Evolutionary conservation across 2,329 filamentous ascomycete genomes (phyloP).

Genomic region (Hymenoscyphus fraxineus): DNA sequence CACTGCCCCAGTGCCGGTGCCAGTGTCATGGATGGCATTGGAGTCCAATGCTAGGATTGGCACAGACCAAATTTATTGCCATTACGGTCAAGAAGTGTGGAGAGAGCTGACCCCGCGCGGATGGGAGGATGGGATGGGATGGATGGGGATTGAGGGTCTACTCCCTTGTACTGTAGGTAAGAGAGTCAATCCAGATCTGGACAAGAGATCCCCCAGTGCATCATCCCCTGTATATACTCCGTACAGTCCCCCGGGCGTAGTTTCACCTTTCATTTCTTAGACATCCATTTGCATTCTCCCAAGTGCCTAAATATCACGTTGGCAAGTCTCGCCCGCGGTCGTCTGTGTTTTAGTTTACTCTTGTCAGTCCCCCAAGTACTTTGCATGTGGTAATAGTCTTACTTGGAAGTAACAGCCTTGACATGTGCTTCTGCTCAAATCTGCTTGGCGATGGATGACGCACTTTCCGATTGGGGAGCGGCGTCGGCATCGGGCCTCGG

Average conservation of each 20-base stretch:
- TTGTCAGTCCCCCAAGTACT: too few relatives aligned
- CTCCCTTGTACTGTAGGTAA: conserved; percentile 6
- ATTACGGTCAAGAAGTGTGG: conserved; percentile 16
- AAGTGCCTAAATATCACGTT: neutral
- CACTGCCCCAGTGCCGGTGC: conserved; percentile 3
- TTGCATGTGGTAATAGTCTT: too few relatives aligned
- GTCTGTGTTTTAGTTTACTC: too few relatives aligned
- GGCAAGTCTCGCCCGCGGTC: neutral
- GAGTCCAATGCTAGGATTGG: too few relatives aligned
- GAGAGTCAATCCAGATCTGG: conserved; percentile 6
- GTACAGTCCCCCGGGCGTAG: too few relatives aligned
- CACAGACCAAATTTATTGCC: conserved; percentile 17
- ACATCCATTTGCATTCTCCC: neutral
- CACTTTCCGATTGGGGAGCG: too few relatives aligned
- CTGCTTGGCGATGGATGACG: too few relatives aligned
- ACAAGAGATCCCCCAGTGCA: neutral
- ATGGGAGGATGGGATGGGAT: conserved; percentile 20
- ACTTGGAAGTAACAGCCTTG: too few relatives aligned
- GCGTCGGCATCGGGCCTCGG: too few relatives aligned
- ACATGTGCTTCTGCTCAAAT: too few relatives aligned
- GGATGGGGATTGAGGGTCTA: conserved; percentile 29
- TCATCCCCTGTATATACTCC: neutral
- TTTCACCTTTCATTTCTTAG: neutral
- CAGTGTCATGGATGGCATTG: conserved; percentile 6
- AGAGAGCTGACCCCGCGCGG: conserved; percentile 22